Evolutionary conservation across 139 green algal species (phyloP), one percentile per base, ranked within the genome.

Genomic region (Chlorella vulgaris): DNA sequence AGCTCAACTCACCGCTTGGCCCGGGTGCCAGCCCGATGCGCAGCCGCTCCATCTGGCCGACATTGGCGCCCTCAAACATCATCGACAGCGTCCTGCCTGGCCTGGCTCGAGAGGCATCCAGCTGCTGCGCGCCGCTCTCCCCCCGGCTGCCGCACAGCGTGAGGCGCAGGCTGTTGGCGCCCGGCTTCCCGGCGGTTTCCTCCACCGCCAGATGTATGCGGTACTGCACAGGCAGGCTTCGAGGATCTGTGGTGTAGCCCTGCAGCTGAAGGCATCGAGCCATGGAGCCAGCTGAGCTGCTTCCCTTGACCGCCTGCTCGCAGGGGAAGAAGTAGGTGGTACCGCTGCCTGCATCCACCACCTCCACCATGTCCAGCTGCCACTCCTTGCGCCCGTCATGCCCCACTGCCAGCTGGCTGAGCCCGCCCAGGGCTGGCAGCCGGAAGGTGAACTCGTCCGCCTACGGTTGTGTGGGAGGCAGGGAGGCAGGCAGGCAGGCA

Each of bases 351-450:
- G 60, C 47, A n/a, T 81, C 74, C 58, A 61, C 60, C 18, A 71
- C 60, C 58, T 81, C 74, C 39, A 81, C 39, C 28, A 39, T 63
- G n/a, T 71, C 74, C n/a, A 81, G 74, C 39, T 81, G 74, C 58
- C 60, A 81, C 7, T 81, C 74, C n/a, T 35, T 51, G 24, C 58
- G 74, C 0, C 74, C 74, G 8, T 81, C 74, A 58, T 93, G 87
- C 80, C 90, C 92, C 55, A 89, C 66, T 6, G 35, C 24, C 62
- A 89, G 40, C 60, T 85, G 19, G 3, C 35, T 65, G 39, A 85
- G 61, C 3, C 38, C 36, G 18, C 81, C 81, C 36, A 83, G 61
- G 7, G 5, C 33, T 2, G 61, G 61, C 50, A 76, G 73, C 13
- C 55, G 51, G 33, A 85, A 50, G 15, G 26, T 66, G 77, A 85